Base-by-base conservation (phyloP, 1,139 yeast genomes). In the Candida pseudoviswanathii region DNA sequence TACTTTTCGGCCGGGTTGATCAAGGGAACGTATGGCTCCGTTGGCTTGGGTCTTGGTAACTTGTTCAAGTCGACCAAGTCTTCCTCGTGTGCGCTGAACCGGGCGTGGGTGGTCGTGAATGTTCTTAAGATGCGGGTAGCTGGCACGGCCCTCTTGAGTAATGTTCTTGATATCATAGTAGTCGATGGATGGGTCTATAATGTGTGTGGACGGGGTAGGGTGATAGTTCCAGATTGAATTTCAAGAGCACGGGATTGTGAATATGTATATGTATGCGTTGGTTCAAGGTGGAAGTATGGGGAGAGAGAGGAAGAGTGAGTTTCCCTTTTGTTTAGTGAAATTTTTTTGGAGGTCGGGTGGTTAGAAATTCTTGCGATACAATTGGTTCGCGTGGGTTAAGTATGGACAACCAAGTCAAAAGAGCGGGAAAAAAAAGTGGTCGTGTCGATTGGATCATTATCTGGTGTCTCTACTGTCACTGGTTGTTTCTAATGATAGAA, bases 1-100 rank as follows among this genome's bases (percentile, higher is more conserved):
- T 84, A 88, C 64, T 82, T 79, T 59, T 88, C 96, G 52, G 91
- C 85, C 45, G 96, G 96, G 70, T 89, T 87, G 51, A 81, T 83
- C 54, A 87, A 73, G 34, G 88, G 89, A 27, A 77, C 89, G 45
- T 46, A 48, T 51, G 76, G 70, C 41, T 63, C 63, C 11, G 61
- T 57, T 31, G 71, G 68, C 51, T 68, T 60, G 58, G 67, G 68
- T 66, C 80, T 71, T 48, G 80, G 80, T 51, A 75, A 64, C 33
- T 66, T 58, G 54, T 64, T 65, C 55, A 73, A 67, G 61, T 75
- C 68, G 31, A 65, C 66, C 51, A 75, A 65, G 37, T 71, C 77
- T 52, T 70, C 70, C 33, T 61, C 57, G 33, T 59, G 52, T 21
- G 57, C 61, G 32, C 49, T 51, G 22, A 41, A 41, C 38, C 47